phyloP scores from a whole-genome alignment of 2,329 filamentous ascomycete species.

The Phialemoniopsis sp. region DNA sequence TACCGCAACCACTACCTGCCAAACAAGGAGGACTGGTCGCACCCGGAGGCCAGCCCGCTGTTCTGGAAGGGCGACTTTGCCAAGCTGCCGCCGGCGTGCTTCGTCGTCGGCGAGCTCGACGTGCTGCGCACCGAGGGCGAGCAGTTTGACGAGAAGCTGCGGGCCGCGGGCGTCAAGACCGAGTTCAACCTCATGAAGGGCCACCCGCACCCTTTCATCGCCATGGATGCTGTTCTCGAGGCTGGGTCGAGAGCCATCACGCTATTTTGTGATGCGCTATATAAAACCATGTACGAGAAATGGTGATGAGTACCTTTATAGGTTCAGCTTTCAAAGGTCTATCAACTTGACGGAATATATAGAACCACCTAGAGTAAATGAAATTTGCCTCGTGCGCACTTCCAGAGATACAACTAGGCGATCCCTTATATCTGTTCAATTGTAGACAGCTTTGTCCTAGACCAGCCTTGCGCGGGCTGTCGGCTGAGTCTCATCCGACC shows the following conservation, averaged over 20 bases:
- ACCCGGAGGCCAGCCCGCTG: slow-evolving; percentile 50
- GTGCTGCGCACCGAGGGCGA: slow-evolving; percentile 51
- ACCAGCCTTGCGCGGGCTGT: too few species aligned
- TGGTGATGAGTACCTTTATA: too few species aligned
- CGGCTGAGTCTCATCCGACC: too few species aligned
- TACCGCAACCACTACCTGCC: slow-evolving; percentile 56
- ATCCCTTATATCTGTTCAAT: too few species aligned
- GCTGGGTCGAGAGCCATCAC: slow-evolving; percentile 47
- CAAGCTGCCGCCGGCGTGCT: slow-evolving; percentile 41
- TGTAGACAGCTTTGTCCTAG: too few species aligned
- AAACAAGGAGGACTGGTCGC: slow-evolving; percentile 33
- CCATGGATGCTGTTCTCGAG: slow-evolving; percentile 51
- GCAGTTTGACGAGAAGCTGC: slow-evolving; percentile 43
- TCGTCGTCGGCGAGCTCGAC: slow-evolving; percentile 52
- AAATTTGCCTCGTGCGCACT: too few species aligned
- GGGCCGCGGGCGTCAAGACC: slow-evolving; percentile 37
- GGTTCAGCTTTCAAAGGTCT: too few species aligned
- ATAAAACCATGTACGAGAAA: slow-evolving; percentile 1
- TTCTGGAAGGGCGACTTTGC: slow-evolving; percentile 46
- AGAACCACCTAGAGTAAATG: too few species aligned
- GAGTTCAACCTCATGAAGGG: slow-evolving; percentile 47
- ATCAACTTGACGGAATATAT: too few species aligned
- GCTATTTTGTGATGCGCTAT: slow-evolving; percentile 24
- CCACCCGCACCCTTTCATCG: slow-evolving; percentile 55
- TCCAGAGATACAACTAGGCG: too few species aligned